These are phyloP conservation scores for Colletotrichum gloeosporioides DNA, from an alignment of 2,329 filamentous ascomycete species.

Conservation along the genomic window DNA sequence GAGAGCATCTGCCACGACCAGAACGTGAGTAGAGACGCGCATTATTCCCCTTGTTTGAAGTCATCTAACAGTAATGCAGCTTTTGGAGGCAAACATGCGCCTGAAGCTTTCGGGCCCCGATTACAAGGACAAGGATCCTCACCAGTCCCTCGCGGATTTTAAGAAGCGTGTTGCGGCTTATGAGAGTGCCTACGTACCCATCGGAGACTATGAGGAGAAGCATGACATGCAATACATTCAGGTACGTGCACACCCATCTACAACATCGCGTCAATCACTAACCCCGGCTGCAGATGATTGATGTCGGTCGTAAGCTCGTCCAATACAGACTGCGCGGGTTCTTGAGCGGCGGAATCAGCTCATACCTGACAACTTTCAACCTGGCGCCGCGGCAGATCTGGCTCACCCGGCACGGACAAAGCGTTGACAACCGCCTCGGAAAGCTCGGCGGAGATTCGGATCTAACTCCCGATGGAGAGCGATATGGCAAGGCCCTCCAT, in stretches of 20 bases:
- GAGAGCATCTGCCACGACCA: constrained; percentile 92
- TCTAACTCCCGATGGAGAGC: constrained; percentile 79
- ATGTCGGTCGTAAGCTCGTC: constrained; percentile 93
- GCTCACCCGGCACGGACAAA: constrained; percentile 96
- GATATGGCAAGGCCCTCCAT: constrained; percentile 81
- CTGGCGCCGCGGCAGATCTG: constrained; percentile 94
- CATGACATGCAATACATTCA: constrained; percentile 94
- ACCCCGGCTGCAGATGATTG: constrained; percentile 76
- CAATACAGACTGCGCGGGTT: constrained; percentile 92
- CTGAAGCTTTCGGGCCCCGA: constrained; percentile 95
- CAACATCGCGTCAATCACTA: constrained; percentile 23
- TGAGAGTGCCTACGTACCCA: constrained; percentile 89
- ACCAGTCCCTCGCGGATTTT: constrained; percentile 86
- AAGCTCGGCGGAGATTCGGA: constrained; percentile 92
- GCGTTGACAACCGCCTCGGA: constrained; percentile 82
- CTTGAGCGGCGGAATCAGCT: constrained; percentile 88
- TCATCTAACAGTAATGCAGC: constrained; percentile 37
- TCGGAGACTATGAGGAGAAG: constrained; percentile 90
- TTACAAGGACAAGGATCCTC: constrained; percentile 92
- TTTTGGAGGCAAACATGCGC: constrained; percentile 96
- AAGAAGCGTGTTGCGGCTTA: constrained; percentile 91
- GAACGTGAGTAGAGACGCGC: constrained; percentile 47
- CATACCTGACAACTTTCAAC: constrained; percentile 96
- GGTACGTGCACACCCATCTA: constrained; percentile 40
- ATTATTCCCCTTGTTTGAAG: not conserved